These are phyloP conservation scores for Beauveria bassiana DNA, from an alignment of 2,329 filamentous ascomycete genomes.

Conservation along the genomic window DNA sequence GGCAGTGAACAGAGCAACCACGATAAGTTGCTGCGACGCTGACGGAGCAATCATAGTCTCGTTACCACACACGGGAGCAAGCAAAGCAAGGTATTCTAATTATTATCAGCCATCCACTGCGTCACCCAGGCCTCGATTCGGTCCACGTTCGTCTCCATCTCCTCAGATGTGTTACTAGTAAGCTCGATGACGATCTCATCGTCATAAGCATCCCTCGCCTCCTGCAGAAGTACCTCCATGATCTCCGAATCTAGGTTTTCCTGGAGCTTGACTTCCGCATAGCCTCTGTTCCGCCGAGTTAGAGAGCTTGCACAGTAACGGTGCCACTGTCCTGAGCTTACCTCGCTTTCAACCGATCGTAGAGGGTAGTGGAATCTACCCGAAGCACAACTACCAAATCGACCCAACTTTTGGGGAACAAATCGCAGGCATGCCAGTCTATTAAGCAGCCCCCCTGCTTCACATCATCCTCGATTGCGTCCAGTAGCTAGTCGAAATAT, in stretches of 20 bases:
- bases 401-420: conserved; percentile 90
- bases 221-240: conserved; percentile 87
- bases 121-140: conserved; percentile 74
- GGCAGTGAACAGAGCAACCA: no score
- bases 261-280: conserved; percentile 79
- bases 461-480: conserved; percentile 78
- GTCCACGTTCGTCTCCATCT: conserved; percentile 84
- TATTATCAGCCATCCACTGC: conserved; percentile 67
- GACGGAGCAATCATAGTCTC: background rate
- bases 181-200: conserved; percentile 85
- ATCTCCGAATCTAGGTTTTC: conserved; percentile 97
- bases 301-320: background rate
- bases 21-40: no score
- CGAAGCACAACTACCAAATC: conserved; percentile 90
- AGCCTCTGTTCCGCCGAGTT: conserved; percentile 48
- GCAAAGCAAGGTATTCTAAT: background rate
- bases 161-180: conserved; percentile 69
- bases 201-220: conserved; percentile 80
- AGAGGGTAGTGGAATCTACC: conserved; percentile 70
- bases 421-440: conserved; percentile 96
- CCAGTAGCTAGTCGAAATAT: conserved; percentile 55
- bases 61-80: no score
- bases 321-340: conserved; percentile 26
- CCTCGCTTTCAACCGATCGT: conserved; percentile 74
- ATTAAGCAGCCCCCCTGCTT: conserved; percentile 77